Evolutionary conservation across 768 basidiomycete genomes (phyloP).

Genomic region (Boletales sp.): DNA sequence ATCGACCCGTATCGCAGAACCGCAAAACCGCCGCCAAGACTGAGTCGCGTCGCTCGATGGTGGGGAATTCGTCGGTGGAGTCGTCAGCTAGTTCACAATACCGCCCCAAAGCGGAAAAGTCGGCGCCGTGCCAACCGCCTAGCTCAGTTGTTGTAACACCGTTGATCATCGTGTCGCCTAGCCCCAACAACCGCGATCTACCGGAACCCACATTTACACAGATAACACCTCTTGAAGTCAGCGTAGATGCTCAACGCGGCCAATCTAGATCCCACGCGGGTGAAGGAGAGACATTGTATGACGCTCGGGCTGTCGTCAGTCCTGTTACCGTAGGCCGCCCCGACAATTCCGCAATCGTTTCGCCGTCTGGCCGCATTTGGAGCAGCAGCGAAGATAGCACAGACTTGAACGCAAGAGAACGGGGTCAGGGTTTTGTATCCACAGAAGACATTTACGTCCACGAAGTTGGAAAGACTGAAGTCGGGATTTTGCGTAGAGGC

Average conservation of each 20-base stretch:
- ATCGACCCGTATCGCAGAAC: neutral
- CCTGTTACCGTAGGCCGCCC: neutral
- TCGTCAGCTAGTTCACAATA: neutral
- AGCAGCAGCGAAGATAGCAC: no score
- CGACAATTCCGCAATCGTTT: neutral
- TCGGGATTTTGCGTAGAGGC: neutral
- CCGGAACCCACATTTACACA: neutral
- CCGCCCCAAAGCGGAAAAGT: neutral
- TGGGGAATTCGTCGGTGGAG: neutral
- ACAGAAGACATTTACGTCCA: neutral
- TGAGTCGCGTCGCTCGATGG: neutral
- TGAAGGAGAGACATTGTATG: neutral
- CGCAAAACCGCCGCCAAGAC: neutral
- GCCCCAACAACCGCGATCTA: neutral
- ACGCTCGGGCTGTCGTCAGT: neutral
- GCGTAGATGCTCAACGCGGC: neutral
- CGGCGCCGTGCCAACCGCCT: neutral
- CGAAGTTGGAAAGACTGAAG: neutral
- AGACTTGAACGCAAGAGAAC: neutral
- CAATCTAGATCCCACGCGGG: neutral
- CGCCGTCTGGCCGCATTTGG: neutral
- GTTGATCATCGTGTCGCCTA: conserved; percentile 2
- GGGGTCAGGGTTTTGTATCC: neutral
- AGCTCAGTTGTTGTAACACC: neutral
- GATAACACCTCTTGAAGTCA: neutral